Evolutionary conservation across 2,329 filamentous ascomycete species (phyloP).

Genomic region (Apiospora aurea): DNA sequence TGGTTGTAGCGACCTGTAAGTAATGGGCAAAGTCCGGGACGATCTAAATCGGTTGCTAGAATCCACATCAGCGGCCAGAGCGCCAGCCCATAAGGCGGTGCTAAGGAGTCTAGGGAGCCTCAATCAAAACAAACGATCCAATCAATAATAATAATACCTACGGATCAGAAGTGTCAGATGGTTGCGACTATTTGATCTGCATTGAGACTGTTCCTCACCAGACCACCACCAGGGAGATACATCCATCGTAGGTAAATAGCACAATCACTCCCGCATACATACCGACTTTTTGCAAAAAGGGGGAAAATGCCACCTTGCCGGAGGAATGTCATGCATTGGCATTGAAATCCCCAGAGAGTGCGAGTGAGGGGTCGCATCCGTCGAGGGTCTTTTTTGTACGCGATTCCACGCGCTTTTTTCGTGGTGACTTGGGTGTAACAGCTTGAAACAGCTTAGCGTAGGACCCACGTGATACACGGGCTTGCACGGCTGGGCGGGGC

Average conservation of each 20-base stretch:
- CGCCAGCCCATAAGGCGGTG: background rate
- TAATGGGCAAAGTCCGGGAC: background rate
- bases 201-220: background rate
- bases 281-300: background rate
- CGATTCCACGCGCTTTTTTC: conserved; percentile 14
- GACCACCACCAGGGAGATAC: background rate
- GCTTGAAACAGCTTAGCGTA: conserved; percentile 17
- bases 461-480: conserved; percentile 10
- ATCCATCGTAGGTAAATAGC: background rate
- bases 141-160: too few species aligned
- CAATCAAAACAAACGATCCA: conserved; percentile 6
- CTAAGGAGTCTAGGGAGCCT: conserved; percentile 12
- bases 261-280: background rate
- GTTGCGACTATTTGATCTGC: background rate
- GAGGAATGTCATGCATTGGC: conserved; percentile 18
- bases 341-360: conserved; percentile 7
- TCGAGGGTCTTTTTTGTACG: background rate
- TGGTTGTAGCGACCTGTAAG: conserved; percentile 1
- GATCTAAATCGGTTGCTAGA: conserved; percentile 8
- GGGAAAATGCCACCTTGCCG: background rate
- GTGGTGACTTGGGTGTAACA: conserved; percentile 6
- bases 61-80: conserved; percentile 12
- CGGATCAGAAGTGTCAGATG: background rate
- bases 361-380: background rate
- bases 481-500: background rate